Base-by-base conservation (phyloP, 2,329 filamentous ascomycete species). In the Nectriaceae sp. region DNA sequence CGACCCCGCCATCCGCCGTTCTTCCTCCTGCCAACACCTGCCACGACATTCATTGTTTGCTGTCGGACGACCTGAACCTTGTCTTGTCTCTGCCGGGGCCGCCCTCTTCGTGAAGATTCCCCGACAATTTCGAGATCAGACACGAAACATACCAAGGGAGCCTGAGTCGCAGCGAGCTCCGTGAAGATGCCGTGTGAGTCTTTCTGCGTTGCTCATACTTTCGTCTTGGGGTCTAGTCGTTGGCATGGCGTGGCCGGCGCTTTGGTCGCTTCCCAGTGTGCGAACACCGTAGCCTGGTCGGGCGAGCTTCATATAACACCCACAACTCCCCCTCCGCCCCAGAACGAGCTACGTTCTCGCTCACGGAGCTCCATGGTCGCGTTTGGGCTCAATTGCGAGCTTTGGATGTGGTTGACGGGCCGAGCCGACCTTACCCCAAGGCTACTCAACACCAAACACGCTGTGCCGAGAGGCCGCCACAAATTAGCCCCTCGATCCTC, bases 171-270 rank as follows among this genome's bases (percentile, higher is more conserved):
- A 55, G 49, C 48, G 52, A 59, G 52, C 50, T 60, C 54, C 57
- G 33, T 59, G 66, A 60, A 68, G 60, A 70, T 70, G 68, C 68
- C 68, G 54, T 70, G 68, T 70, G 61, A 70, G 68, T 70, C 46
- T 18, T 39, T 38, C 40, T 40, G 22, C 16, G 29, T 52, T 57
- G 43, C 47, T 36, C 36, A 50, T 44, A 41, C 45, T 38, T 42
- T 41, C 36, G 41, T 52, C 38, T 42, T 46, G 46, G 42, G 35
- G 37, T 41, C 50, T 37, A 35, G 26, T 40, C 33, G 39, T 21
- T 39, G 52, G 36, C 38, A 21, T 41, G 49, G 19, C 38, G 35
- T 40, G 18, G 42, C 38, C 22, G 50, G 35, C 16, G 16, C 33
- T 44, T 22, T 37, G 15, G 21, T 22, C 13, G 4, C 22, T 4